These are phyloP conservation scores for Sphagnum fallax DNA, from an alignment of 228 moss, liverwort and hornwort genomes.

Conservation along the genomic window DNA sequence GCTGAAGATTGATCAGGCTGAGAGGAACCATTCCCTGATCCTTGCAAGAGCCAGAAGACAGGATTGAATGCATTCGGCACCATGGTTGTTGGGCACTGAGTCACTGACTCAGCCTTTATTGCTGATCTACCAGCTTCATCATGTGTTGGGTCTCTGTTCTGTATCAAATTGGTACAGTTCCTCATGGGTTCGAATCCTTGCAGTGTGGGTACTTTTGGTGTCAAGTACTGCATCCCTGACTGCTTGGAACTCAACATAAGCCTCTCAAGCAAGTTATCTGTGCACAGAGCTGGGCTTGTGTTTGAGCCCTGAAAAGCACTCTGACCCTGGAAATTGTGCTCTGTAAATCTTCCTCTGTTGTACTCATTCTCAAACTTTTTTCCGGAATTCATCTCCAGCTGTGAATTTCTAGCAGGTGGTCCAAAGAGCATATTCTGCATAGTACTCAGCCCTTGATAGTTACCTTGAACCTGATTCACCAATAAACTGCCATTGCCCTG, in stretches of 20 bases:
- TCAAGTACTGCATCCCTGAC: conserved; percentile 18
- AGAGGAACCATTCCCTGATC: conserved; percentile 7
- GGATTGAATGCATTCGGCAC: conserved; percentile 47
- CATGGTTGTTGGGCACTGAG: conserved; percentile 17
- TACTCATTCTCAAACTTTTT: too few species aligned
- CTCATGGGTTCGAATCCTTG: background rate
- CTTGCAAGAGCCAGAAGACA: conserved; percentile 45
- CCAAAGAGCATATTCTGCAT: too few species aligned
- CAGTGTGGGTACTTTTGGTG: conserved; percentile 29
- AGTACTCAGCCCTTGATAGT: too few species aligned
- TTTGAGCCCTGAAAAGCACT: too few species aligned
- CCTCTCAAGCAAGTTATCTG: conserved; percentile 45
- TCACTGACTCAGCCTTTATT: conserved; percentile 25
- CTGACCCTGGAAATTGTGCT: too few species aligned
- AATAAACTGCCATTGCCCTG: too few species aligned
- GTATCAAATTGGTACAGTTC: too few species aligned
- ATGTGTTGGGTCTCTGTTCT: too few species aligned
- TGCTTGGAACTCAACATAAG: conserved; percentile 34
- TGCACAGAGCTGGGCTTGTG: conserved; percentile 6
- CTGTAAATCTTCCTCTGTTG: too few species aligned
- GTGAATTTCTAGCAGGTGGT: too few species aligned
- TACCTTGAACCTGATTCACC: too few species aligned
- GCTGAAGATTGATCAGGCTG: conserved; percentile 11
- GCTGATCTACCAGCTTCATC: background rate
- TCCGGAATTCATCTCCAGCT: too few species aligned